These are phyloP conservation scores for Calonectria naviculata DNA, from an alignment of 2,329 filamentous ascomycete genomes.

Conservation along the genomic window DNA sequence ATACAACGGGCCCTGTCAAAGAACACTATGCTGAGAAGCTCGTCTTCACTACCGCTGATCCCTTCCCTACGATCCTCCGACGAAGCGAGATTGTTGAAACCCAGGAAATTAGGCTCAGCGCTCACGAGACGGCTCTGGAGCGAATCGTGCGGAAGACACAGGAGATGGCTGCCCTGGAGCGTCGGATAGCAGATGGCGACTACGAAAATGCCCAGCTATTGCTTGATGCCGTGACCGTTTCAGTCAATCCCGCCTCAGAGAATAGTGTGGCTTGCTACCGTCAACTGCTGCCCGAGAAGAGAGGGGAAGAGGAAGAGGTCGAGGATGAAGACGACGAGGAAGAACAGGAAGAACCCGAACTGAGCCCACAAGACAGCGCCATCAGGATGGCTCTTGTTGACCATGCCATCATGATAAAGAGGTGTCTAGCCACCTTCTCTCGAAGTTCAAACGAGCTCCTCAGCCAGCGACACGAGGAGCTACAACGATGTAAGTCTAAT, in stretches of 20 bases:
- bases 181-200: slow-evolving; percentile 77
- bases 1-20: slow-evolving; percentile 74
- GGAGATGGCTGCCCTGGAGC: slow-evolving; percentile 82
- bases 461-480: slow-evolving; percentile 66
- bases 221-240: slow-evolving; percentile 80
- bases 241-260: slow-evolving; percentile 80
- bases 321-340: slow-evolving; percentile 54
- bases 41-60: slow-evolving; percentile 83
- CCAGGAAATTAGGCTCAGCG: slow-evolving; percentile 74
- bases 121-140: slow-evolving; percentile 90
- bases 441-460: slow-evolving; percentile 71
- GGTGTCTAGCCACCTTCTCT: slow-evolving; percentile 78
- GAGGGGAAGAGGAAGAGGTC: slow-evolving; percentile 49
- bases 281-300: slow-evolving; percentile 71
- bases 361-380: slow-evolving; percentile 76
- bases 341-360: slow-evolving; percentile 57
- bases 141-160: slow-evolving; percentile 91
- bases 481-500: slow-evolving; percentile 70
- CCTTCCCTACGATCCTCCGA: slow-evolving; percentile 91
- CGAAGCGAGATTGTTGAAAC: slow-evolving; percentile 84
- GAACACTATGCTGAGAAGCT: slow-evolving; percentile 87
- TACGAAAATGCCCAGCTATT: slow-evolving; percentile 76
- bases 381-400: slow-evolving; percentile 89
- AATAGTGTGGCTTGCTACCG: slow-evolving; percentile 84
- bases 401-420: slow-evolving; percentile 88